Evolutionary conservation across 495 filamentous ascomycete species (phyloP).

Genomic region (Penicillium desertorum): DNA sequence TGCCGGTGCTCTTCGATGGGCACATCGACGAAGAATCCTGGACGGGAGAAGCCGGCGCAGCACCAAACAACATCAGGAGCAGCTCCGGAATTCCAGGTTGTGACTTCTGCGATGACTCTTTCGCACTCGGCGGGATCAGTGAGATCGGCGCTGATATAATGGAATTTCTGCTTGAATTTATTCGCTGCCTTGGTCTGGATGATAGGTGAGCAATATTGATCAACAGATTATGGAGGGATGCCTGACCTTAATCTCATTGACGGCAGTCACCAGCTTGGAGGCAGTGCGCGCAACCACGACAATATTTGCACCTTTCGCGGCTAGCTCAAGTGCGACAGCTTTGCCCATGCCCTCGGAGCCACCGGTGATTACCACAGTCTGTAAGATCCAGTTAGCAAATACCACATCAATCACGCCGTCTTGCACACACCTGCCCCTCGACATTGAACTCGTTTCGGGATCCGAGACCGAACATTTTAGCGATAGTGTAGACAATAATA

Average conservation of each 20-base stretch:
- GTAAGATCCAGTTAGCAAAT: conserved; percentile 18
- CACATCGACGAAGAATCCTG: conserved; percentile 76
- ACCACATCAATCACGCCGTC: background rate
- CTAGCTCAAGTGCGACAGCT: conserved; percentile 67
- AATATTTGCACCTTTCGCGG: conserved; percentile 81
- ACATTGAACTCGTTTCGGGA: conserved; percentile 72
- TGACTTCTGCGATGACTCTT: conserved; percentile 67
- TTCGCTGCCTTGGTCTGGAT: conserved; percentile 57
- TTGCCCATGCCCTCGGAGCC: conserved; percentile 92
- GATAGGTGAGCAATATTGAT: conserved; percentile 15
- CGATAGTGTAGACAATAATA: conserved; percentile 42
- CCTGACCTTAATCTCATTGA: conserved; percentile 63
- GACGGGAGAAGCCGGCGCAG: conserved; percentile 74
- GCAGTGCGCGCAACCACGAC: conserved; percentile 79
- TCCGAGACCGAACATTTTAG: conserved; percentile 66
- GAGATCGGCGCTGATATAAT: conserved; percentile 82
- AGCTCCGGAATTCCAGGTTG: conserved; percentile 74
- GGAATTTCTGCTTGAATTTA: conserved; percentile 69
- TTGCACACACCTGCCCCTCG: conserved; percentile 66
- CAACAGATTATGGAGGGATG: background rate
- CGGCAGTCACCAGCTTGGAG: conserved; percentile 68
- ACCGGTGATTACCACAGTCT: conserved; percentile 88
- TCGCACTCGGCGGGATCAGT: conserved; percentile 63
- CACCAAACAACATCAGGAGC: conserved; percentile 90
- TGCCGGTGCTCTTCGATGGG: conserved; percentile 59